These are phyloP conservation scores for Penicillium arizonense DNA, from an alignment of 495 filamentous ascomycete species.

Conservation along the genomic window DNA sequence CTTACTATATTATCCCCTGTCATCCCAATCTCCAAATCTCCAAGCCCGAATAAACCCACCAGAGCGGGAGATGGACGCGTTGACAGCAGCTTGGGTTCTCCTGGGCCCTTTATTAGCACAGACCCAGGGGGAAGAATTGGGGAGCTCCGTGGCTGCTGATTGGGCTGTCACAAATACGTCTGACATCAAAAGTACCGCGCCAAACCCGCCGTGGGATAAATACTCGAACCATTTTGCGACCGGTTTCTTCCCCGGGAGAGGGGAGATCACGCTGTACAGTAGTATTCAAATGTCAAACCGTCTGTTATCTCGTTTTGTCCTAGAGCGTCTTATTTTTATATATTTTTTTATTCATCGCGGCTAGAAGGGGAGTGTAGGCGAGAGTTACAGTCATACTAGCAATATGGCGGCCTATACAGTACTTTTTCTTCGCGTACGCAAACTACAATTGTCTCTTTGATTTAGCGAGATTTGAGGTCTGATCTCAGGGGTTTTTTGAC, in stretches of 20 bases:
- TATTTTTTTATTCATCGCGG: not conserved
- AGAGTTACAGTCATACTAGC: constrained; percentile 1
- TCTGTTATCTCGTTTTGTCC: constrained; percentile 17
- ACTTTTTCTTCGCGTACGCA: constrained; percentile 2
- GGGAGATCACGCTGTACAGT: constrained; percentile 1
- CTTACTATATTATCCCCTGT: not conserved
- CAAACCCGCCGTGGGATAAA: constrained; percentile 15
- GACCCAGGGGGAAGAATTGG: constrained; percentile 2
- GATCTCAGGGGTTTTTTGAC: constrained; percentile 23
- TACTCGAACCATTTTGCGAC: constrained; percentile 15
- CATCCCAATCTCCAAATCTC: no score
- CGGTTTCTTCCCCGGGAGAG: not conserved
- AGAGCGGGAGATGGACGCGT: constrained; percentile 22
- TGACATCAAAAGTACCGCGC: constrained; percentile 19
- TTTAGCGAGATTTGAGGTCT: constrained; percentile 16
- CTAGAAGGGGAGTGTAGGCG: not conserved
- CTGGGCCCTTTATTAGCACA: constrained; percentile 13
- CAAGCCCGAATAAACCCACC: constrained; percentile 3
- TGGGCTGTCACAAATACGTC: constrained; percentile 10
- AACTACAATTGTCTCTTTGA: not conserved
- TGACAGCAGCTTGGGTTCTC: constrained; percentile 26
- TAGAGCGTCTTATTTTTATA: constrained; percentile 4
- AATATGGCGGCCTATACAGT: constrained; percentile 4
- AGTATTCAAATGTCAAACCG: constrained; percentile 3
- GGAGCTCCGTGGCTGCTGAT: not conserved